Base-by-base conservation (phyloP, 169 alveolate species). In the Eimeria maxima region DNA sequence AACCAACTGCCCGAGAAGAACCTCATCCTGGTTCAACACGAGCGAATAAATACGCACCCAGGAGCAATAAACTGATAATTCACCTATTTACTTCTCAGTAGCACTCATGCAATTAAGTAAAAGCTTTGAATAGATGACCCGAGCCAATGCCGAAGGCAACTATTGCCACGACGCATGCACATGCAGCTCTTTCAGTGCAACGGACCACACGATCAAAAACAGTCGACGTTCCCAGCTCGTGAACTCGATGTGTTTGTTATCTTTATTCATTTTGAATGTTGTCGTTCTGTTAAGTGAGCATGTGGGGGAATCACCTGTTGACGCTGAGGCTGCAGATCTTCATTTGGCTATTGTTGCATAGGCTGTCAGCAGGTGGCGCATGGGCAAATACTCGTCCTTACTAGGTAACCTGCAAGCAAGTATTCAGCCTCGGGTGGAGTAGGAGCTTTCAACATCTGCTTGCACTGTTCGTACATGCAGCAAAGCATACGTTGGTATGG, bases 1-100 rank as follows among this genome's bases (percentile, higher is more conserved):
- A 93, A 93, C 93, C 93, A 93, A 60, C 80, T 47, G 47, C 80
- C 13, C 57, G 93, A 86, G 80, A 86, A 86, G 93, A 86, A 57
- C 78, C 80, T 16, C 93, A 86, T 86, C 50, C 50, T 69, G 80
- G 80, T 13, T 69, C 80, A 69, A n/a, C n/a, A 69, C 80, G 50
- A 69, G 80, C 80, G 20, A 69, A 33, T 0, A 69, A 69, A 69
- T 69, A 29, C 80, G 50, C 50, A 33, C 14, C 44, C 16, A 69
- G 50, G 50, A 69, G 29, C 80, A 69, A 33, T 29, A 33, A 14
- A 69, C 8, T 3, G 78, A 20, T 69, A 69, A 8, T 69, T 69
- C 33, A 69, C 4, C 50, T 27, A 24, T 69, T 29, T 33, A 33
- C 22, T 69, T 7, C 47, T 69, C 50, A 69, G 80, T 33, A 69